Percentiles rank a stretch among this genome's conserved stretches.
Evolutionary conservation across 1,284 basidiomycete genomes (phyloP).

Genomic region (Cryptococcus maquisensis): DNA sequence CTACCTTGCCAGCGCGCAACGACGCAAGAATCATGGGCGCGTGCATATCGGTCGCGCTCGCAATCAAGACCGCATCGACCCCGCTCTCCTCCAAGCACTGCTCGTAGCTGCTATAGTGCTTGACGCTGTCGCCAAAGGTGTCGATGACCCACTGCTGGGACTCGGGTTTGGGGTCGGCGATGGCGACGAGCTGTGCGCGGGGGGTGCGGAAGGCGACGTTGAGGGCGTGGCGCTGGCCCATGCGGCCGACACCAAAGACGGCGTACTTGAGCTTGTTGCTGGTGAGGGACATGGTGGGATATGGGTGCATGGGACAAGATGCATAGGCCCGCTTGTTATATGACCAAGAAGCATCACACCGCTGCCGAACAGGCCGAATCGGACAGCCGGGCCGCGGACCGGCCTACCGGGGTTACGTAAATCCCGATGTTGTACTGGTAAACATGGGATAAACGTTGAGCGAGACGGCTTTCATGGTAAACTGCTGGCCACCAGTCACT

Average conservation of each 20-base stretch:
- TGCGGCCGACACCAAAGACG: slow-evolving; percentile 27
- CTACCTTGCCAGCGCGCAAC: slow-evolving; percentile 18
- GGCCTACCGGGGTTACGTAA: too few relatives aligned
- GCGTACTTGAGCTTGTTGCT: slow-evolving; percentile 14
- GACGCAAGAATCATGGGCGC: slow-evolving; percentile 18
- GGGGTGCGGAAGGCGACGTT: slow-evolving; percentile 18
- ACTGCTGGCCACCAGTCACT: too few relatives aligned
- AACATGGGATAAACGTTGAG: too few relatives aligned
- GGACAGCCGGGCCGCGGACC: too few relatives aligned
- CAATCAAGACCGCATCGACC: slow-evolving; percentile 24
- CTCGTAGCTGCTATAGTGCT: slow-evolving; percentile 2
- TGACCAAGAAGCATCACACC: too few relatives aligned
- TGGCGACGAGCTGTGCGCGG: slow-evolving; percentile 21
- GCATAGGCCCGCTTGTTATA: too few relatives aligned
- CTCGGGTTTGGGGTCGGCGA: slow-evolving; percentile 11
- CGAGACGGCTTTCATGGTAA: too few relatives aligned
- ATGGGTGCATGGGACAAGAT: too few relatives aligned
- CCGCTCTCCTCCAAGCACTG: slow-evolving; percentile 9
- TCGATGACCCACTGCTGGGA: slow-evolving; percentile 11
- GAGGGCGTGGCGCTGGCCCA: slow-evolving; percentile 26
- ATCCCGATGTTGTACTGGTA: too few relatives aligned
- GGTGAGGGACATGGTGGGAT: neutral
- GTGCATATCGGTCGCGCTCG: slow-evolving; percentile 23
- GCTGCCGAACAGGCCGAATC: too few relatives aligned
- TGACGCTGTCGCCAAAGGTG: slow-evolving; percentile 7